phyloP scores from a whole-genome alignment of 2,329 filamentous ascomycete genomes.

The Mycosphaerella sp. region DNA sequence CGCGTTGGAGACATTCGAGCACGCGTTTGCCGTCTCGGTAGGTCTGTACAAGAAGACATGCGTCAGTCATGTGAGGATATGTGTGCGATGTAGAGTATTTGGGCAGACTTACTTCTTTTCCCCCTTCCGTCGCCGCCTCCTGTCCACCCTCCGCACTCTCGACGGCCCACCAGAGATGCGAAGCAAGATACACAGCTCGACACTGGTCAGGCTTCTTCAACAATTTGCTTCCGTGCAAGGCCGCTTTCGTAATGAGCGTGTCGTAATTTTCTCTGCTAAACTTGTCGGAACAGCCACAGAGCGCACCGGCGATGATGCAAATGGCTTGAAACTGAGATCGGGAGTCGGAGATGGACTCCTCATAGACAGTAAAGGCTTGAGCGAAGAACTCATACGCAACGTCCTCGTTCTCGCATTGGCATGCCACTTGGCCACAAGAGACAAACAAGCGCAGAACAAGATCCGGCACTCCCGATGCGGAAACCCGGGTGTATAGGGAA shows the following conservation, averaged over 20 bases:
- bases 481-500: slow-evolving; percentile 79
- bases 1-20: slow-evolving; percentile 89
- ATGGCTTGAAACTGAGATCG: slow-evolving; percentile 97
- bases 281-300: slow-evolving; percentile 73
- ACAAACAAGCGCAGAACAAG: slow-evolving; percentile 84
- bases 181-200: slow-evolving; percentile 90
- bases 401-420: slow-evolving; percentile 87
- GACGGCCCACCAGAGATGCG: slow-evolving; percentile 96
- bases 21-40: slow-evolving; percentile 98
- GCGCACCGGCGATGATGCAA: slow-evolving; percentile 80
- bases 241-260: slow-evolving; percentile 95
- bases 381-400: slow-evolving; percentile 98
- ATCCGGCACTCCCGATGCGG: slow-evolving; percentile 65
- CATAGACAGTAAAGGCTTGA: slow-evolving; percentile 96
- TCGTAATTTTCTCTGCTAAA: slow-evolving; percentile 98
- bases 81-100: neutral
- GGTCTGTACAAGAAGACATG: slow-evolving; percentile 49
- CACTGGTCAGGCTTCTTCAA: slow-evolving; percentile 98
- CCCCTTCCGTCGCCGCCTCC: slow-evolving; percentile 17
- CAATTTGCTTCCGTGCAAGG: slow-evolving; percentile 91
- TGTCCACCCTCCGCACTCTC: slow-evolving; percentile 80
- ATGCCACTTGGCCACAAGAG: slow-evolving; percentile 84
- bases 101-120: slow-evolving; percentile 26
- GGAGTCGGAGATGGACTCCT: slow-evolving; percentile 91
- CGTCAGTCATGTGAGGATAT: slow-evolving; percentile 1